These are phyloP conservation scores for Fusarium sp. DNA, from an alignment of 2,329 filamentous ascomycete genomes.

Conservation along the genomic window DNA sequence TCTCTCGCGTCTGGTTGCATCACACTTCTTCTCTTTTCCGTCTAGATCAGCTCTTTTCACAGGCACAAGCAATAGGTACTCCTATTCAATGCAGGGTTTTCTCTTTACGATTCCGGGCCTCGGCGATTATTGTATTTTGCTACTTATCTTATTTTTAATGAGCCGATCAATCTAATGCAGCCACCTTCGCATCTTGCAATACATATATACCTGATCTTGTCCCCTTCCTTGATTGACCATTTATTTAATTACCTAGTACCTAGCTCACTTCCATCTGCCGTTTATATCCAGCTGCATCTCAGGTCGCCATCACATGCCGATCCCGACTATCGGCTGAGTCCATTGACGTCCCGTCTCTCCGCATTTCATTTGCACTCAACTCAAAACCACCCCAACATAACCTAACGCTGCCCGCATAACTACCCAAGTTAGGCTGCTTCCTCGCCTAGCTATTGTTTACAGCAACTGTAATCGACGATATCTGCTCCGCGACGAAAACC, in stretches of 20 bases:
- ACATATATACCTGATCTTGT: conserved; percentile 6
- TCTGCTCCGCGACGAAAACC: background rate
- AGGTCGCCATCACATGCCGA: conserved; percentile 39
- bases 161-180: conserved; percentile 6
- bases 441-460: background rate
- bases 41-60: conserved; percentile 33
- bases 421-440: conserved; percentile 6
- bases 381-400: conserved; percentile 14
- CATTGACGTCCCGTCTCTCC: conserved; percentile 29
- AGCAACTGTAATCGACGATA: background rate
- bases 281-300: conserved; percentile 12
- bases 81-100: conserved; percentile 10
- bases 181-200: conserved; percentile 11
- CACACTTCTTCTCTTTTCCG: conserved; percentile 23
- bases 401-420: background rate
- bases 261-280: conserved; percentile 6
- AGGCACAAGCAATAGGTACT: conserved; percentile 9
- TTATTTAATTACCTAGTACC: background rate
- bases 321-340: conserved; percentile 29
- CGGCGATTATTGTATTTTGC: conserved; percentile 16
- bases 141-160: conserved; percentile 1
- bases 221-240: conserved; percentile 15
- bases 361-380: conserved; percentile 36
- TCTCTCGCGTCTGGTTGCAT: conserved; percentile 11
- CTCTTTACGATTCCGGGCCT: conserved; percentile 17